Percentiles rank a stretch among this genome's conserved stretches.
These are phyloP conservation scores for Leccinellum albellum DNA, from an alignment of 768 basidiomycete species.

Conservation along the genomic window DNA sequence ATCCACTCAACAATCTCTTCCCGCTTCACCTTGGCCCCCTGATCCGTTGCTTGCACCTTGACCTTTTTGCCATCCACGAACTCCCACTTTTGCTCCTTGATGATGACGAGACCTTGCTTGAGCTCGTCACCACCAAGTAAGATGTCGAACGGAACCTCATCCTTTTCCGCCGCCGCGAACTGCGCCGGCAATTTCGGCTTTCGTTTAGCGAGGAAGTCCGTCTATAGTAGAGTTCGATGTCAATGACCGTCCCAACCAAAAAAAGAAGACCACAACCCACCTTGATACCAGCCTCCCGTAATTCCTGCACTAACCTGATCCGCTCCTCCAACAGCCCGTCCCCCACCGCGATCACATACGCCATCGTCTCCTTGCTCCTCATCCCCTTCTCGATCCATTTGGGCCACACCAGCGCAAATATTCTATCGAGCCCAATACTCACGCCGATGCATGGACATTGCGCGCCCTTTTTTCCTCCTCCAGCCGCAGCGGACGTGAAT, in stretches of 20 bases:
- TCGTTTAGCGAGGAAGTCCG: constrained; percentile 88
- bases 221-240: constrained; percentile 39
- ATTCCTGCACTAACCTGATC: constrained; percentile 70
- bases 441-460: constrained; percentile 88
- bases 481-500: constrained; percentile 80
- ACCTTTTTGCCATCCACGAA: constrained; percentile 67
- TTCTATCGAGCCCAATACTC: constrained; percentile 87
- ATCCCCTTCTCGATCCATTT: constrained; percentile 78
- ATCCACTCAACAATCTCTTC: constrained; percentile 62
- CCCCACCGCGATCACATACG: constrained; percentile 88
- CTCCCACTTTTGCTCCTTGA: constrained; percentile 90
- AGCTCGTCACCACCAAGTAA: constrained; percentile 89
- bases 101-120: constrained; percentile 76
- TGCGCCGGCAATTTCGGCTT: constrained; percentile 88
- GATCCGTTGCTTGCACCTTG: constrained; percentile 55
- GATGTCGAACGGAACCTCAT: constrained; percentile 89
- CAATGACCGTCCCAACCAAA: neutral
- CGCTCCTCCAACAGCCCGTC: constrained; percentile 86
- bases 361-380: constrained; percentile 89
- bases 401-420: constrained; percentile 88
- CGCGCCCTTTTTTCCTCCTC: constrained; percentile 63
- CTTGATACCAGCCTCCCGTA: constrained; percentile 87
- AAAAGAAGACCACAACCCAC: constrained; percentile 34
- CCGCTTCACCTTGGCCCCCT: constrained; percentile 63
- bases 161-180: constrained; percentile 86